Evolutionary conservation across 2,329 filamentous ascomycete genomes (phyloP).

Genomic region (Rhinocladiella mackenziei): DNA sequence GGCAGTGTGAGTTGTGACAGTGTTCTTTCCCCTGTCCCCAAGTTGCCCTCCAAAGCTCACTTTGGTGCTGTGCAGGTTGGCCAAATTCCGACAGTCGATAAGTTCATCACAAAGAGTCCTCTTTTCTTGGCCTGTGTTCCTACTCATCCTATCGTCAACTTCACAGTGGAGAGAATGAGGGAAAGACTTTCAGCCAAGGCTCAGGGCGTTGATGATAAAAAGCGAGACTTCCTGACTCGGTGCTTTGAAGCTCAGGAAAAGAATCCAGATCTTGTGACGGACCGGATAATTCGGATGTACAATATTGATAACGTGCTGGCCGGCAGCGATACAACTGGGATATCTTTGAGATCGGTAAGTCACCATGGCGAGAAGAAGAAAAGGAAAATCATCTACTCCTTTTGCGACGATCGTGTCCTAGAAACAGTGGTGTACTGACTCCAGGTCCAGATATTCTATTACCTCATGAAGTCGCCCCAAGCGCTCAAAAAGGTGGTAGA

Average conservation of each 20-base stretch:
- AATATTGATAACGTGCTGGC: constrained; percentile 33
- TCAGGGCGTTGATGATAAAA: constrained; percentile 49
- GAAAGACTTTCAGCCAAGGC: constrained; percentile 38
- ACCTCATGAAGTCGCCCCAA: constrained; percentile 41
- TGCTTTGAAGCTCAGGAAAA: constrained; percentile 26
- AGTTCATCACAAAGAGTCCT: constrained; percentile 68
- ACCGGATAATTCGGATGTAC: constrained; percentile 32
- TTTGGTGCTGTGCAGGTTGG: too few relatives aligned
- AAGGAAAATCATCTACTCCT: too few relatives aligned
- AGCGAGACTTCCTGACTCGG: constrained; percentile 26
- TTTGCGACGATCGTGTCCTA: too few relatives aligned
- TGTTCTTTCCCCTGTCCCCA: background rate
- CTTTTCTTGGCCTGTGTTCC: constrained; percentile 54
- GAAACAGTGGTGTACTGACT: too few relatives aligned
- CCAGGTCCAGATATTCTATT: too few relatives aligned
- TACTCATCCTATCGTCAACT: constrained; percentile 52
- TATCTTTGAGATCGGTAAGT: constrained; percentile 32
- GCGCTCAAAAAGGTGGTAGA: background rate
- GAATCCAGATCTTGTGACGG: constrained; percentile 29
- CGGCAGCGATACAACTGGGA: constrained; percentile 37
- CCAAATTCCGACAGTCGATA: constrained; percentile 14
- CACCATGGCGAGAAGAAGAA: constrained; percentile 34
- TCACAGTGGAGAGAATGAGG: background rate
- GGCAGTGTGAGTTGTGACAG: background rate
- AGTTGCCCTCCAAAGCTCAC: too few relatives aligned